Conservation (phyloP, 1,284 basidiomycete species). For the Sutorius eximius region DNA sequence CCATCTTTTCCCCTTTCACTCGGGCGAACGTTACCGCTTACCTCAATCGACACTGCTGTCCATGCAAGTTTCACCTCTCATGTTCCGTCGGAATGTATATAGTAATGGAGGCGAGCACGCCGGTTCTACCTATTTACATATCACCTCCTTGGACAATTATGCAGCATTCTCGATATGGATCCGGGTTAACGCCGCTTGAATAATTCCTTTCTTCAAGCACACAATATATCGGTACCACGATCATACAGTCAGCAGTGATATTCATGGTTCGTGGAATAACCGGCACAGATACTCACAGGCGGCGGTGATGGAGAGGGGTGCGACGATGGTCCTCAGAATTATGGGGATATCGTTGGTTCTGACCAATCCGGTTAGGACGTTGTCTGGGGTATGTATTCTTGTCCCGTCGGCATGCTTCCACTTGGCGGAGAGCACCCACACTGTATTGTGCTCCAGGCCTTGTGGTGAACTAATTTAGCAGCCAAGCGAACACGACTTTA, state of each 20-base stretch:
- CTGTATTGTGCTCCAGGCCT: neutral
- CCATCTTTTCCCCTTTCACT: neutral
- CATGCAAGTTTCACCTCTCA: neutral
- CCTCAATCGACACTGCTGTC: conserved; percentile 6
- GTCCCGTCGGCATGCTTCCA: conserved; percentile 2
- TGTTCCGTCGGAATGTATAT: conserved; percentile 9
- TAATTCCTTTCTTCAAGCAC: neutral
- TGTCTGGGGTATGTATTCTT: neutral
- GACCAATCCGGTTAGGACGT: neutral
- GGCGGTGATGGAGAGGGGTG: neutral
- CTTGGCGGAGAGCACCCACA: neutral
- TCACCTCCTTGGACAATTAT: neutral
- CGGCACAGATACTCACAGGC: neutral
- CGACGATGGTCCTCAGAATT: neutral
- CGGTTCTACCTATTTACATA: neutral
- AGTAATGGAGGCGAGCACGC: neutral
- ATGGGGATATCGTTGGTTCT: neutral
- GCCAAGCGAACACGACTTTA: conserved; percentile 9
- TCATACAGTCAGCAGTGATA: neutral
- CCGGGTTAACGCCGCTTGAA: conserved; percentile 11
- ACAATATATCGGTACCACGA: neutral
- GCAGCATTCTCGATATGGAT: conserved; percentile 6
- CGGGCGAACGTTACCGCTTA: neutral
- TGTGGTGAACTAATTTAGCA: neutral
- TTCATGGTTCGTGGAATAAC: neutral